phyloP scores from a whole-genome alignment of 352 stramenopile species.

The Plasmopara viticola region DNA sequence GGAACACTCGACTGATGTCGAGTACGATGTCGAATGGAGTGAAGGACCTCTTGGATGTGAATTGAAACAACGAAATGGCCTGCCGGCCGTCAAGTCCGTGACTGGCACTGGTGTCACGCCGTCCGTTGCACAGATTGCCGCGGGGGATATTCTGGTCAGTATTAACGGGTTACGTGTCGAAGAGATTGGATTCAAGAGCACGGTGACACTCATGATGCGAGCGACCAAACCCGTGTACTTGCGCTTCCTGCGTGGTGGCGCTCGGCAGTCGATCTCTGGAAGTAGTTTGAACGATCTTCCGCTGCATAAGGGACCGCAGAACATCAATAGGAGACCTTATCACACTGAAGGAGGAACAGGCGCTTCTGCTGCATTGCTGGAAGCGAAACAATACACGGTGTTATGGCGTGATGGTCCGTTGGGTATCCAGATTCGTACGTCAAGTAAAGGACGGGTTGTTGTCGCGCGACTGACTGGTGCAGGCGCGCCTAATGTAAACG shows the following conservation, averaged over 20 bases:
- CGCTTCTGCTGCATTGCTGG: constrained; percentile 9
- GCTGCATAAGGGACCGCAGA: constrained; percentile 11
- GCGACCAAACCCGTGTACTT: constrained; percentile 73
- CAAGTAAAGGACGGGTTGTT: constrained; percentile 51
- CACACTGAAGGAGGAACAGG: constrained; percentile 3
- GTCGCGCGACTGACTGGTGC: constrained; percentile 70
- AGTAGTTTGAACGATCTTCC: constrained; percentile 17
- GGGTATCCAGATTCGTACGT: constrained; percentile 78
- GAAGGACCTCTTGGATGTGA: constrained; percentile 66
- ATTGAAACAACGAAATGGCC: constrained; percentile 61
- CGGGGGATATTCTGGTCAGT: constrained; percentile 57
- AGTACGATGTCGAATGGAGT: constrained; percentile 77
- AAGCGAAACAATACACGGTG: constrained; percentile 62
- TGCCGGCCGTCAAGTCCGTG: constrained; percentile 64
- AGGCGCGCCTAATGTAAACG: constrained; percentile 39
- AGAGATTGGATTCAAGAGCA: constrained; percentile 75
- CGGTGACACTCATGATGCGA: constrained; percentile 65
- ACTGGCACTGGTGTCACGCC: constrained; percentile 48
- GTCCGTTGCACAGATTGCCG: constrained; percentile 61
- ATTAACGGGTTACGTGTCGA: constrained; percentile 72
- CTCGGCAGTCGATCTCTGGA: constrained; percentile 19
- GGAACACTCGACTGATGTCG: constrained; percentile 29
- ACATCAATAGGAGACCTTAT: constrained; percentile 4
- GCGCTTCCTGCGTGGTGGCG: constrained; percentile 43
- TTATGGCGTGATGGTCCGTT: constrained; percentile 70